Evolutionary conservation across 495 filamentous ascomycete genomes (phyloP), one percentile per base, ranked within the genome.

Genomic region (Tuber umbilicatum): DNA sequence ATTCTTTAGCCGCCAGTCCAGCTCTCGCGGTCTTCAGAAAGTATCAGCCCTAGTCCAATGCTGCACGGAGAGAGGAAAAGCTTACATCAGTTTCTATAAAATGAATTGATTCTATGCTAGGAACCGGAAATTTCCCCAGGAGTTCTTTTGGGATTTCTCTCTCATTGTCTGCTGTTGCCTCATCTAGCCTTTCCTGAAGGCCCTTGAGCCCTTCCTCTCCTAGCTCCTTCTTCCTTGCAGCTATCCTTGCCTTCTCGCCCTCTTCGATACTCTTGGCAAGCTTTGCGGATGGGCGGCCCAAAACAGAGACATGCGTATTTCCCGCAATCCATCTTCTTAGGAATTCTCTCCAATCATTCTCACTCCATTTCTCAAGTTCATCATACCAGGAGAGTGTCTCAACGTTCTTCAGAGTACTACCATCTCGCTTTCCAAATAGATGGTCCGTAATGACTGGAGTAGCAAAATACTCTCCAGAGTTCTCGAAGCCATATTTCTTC

Each of bases 371-470:
- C 76, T 91, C 90, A 40, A 99, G 84, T 3, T 85, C 84, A 74
- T 97, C 92, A 82, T 93, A 97, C 76, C 92, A 91, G 47, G 85
- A 85, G 68, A 98, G 81, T 35, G 84, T 88, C 67, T 88, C 87
- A 19, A 97, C 83, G 67, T 87, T 86, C 67, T 78, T 76, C 79
- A 98, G 84, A 35, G 91, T 93, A 12, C 91, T 91, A 0, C 95
- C 95, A 81, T 95, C 91, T 67, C 92, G 87, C 73, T 90, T 90
- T 42, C 94, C 96, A 76, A 93, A 99, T 40, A 98, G 86, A 83
- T 96, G 95, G 79, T 98, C 94, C 21, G 89, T 91, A 78, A 98
- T 95, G 64, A 97, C 89, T 55, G 91, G 90, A 73, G 87, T 91
- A 1, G 92, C 89, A 82, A 93, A 95, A 43, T 91, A 91, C 19